Conservation (phyloP, 257 asterid genomes). For the Vinca minor region DNA sequence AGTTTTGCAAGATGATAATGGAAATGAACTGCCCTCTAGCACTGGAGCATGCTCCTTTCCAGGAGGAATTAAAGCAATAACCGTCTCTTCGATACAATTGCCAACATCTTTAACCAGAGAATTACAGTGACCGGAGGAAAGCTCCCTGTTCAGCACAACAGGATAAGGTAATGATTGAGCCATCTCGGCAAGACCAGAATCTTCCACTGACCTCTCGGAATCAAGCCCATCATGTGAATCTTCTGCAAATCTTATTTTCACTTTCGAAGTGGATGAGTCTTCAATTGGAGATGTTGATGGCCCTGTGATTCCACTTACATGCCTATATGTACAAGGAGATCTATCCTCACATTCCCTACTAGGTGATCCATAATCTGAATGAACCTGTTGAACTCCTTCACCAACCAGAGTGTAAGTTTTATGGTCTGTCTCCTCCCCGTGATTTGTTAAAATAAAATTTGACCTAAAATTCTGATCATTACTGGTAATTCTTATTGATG, state of each 20-base stretch:
- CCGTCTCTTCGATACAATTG: constrained; percentile 30
- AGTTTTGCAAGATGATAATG: constrained; percentile 26
- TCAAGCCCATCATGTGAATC: too few relatives aligned
- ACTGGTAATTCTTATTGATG: neutral
- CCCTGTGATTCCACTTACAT: constrained; percentile 16
- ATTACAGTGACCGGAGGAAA: constrained; percentile 22
- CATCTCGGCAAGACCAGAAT: constrained; percentile 21
- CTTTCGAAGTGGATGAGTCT: constrained; percentile 15
- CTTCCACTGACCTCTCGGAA: constrained; percentile 18
- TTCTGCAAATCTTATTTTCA: too few relatives aligned
- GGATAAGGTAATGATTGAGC: constrained; percentile 17
- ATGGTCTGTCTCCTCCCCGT: constrained; percentile 6
- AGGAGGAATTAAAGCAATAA: constrained; percentile 34
- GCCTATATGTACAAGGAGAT: constrained; percentile 7
- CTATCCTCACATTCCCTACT: constrained; percentile 15
- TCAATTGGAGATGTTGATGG: constrained; percentile 20
- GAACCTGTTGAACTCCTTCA: constrained; percentile 10
- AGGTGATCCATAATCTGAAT: constrained; percentile 10
- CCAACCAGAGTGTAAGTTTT: constrained; percentile 10
- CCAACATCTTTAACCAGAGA: constrained; percentile 21
- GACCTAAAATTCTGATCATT: constrained; percentile 15
- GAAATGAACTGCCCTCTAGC: constrained; percentile 32
- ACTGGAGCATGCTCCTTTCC: constrained; percentile 33
- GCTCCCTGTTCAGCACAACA: constrained; percentile 21
- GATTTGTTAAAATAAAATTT: constrained; percentile 10